Conservation (phyloP, 495 filamentous ascomycete species). For the Penicillium bovifimosum region DNA sequence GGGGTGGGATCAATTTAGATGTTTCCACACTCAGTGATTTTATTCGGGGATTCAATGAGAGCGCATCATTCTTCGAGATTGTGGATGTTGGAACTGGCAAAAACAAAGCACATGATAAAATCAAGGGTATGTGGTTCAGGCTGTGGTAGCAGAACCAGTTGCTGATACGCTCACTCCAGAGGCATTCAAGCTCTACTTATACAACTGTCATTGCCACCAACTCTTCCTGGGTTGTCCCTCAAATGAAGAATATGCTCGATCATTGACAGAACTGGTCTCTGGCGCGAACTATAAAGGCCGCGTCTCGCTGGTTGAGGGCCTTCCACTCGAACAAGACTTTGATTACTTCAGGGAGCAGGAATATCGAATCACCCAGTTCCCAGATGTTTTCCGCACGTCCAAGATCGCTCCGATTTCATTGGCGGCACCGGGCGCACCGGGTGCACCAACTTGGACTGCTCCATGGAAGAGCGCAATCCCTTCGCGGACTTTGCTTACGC, state of each 20-base stretch:
- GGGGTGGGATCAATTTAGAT: slow-evolving; percentile 50
- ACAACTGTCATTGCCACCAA: slow-evolving; percentile 74
- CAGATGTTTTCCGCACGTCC: slow-evolving; percentile 59
- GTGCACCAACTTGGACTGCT: slow-evolving; percentile 34
- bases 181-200: slow-evolving; percentile 58
- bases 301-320: slow-evolving; percentile 70
- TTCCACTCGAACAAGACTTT: slow-evolving; percentile 64
- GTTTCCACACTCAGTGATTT: slow-evolving; percentile 58
- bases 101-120: slow-evolving; percentile 66
- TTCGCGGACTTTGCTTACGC: slow-evolving; percentile 31
- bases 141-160: slow-evolving; percentile 4
- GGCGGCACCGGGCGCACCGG: not conserved
- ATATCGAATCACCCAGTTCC: slow-evolving; percentile 56
- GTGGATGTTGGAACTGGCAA: slow-evolving; percentile 67
- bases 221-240: slow-evolving; percentile 75
- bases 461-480: slow-evolving; percentile 36
- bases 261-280: slow-evolving; percentile 56
- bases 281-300: slow-evolving; percentile 50
- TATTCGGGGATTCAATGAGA: slow-evolving; percentile 69
- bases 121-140: slow-evolving; percentile 53
- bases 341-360: slow-evolving; percentile 40
- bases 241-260: slow-evolving; percentile 64
- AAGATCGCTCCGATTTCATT: slow-evolving; percentile 41
- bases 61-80: slow-evolving; percentile 64
- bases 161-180: slow-evolving; percentile 43